Evolutionary conservation across 2,329 filamentous ascomycete species (phyloP).

Genomic region (Fusarium armeniacum): DNA sequence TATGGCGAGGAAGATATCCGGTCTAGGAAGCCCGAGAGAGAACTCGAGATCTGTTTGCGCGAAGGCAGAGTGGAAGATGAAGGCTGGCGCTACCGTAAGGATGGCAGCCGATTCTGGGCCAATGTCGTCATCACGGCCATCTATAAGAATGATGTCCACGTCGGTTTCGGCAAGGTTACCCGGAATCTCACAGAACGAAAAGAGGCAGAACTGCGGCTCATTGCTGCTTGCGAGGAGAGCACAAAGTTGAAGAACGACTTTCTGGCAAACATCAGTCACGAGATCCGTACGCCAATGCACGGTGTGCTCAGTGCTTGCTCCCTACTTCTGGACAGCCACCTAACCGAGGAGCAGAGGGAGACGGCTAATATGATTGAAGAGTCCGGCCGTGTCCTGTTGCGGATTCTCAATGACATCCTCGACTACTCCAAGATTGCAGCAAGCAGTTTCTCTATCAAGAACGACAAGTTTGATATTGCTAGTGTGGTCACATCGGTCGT

Average conservation of each 20-base stretch:
- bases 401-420: conserved; percentile 20
- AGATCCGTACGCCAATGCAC: conserved; percentile 21
- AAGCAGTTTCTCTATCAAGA: conserved; percentile 6
- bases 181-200: conserved; percentile 17
- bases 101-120: conserved; percentile 16
- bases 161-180: conserved; percentile 17
- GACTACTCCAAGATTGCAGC: conserved; percentile 14
- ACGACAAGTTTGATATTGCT: background rate
- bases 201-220: conserved; percentile 7
- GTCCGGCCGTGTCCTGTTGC: background rate
- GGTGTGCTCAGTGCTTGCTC: conserved; percentile 15
- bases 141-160: conserved; percentile 14
- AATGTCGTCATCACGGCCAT: conserved; percentile 17
- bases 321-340: background rate
- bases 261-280: conserved; percentile 17
- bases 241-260: conserved; percentile 10
- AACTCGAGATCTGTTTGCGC: conserved; percentile 18
- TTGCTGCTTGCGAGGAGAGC: conserved; percentile 21
- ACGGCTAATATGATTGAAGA: conserved; percentile 20
- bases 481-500: background rate
- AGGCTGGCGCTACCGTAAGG: conserved; percentile 20
- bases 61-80: conserved; percentile 16
- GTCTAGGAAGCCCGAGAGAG: conserved; percentile 11
- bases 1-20: conserved; percentile 15
- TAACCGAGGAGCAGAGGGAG: conserved; percentile 15